These are phyloP conservation scores for Phycomyces blakesleeanus DNA, from an alignment of 192 early-diverging fungal genomes.

Conservation along the genomic window DNA sequence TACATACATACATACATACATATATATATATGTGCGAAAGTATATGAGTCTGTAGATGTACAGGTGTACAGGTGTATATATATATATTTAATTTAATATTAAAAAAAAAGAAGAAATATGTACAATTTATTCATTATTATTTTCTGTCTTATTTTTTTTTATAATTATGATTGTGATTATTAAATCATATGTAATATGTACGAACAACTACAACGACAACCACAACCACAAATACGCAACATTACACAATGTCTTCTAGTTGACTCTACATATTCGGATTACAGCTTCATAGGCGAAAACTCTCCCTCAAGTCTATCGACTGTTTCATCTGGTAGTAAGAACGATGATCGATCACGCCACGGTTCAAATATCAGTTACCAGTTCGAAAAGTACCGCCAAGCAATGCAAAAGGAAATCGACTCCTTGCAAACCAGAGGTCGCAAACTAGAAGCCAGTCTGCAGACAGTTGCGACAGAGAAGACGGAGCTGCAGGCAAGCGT, in stretches of 20 bases:
- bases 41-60: no score
- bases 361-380: neutral
- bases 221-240: no score
- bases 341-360: conserved; percentile 11
- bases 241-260: no score
- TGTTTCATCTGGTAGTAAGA: conserved; percentile 8
- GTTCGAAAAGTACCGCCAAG: conserved; percentile 18
- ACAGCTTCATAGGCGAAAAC: conserved; percentile 4
- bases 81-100: no score
- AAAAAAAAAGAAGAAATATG: neutral
- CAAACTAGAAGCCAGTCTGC: conserved; percentile 15
- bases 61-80: no score
- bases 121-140: conserved; percentile 4
- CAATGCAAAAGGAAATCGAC: conserved; percentile 27
- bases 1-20: no score
- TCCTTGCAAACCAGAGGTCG: conserved; percentile 16
- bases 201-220: no score
- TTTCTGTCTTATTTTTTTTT: neutral
- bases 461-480: conserved; percentile 10
- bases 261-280: conserved; percentile 6
- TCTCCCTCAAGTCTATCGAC: conserved; percentile 10
- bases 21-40: no score
- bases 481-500: conserved; percentile 1
- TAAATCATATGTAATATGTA: no score
- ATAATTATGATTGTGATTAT: neutral